Base-by-base conservation (phyloP, 257 asterid genomes). In the Fraxinus americana region DNA sequence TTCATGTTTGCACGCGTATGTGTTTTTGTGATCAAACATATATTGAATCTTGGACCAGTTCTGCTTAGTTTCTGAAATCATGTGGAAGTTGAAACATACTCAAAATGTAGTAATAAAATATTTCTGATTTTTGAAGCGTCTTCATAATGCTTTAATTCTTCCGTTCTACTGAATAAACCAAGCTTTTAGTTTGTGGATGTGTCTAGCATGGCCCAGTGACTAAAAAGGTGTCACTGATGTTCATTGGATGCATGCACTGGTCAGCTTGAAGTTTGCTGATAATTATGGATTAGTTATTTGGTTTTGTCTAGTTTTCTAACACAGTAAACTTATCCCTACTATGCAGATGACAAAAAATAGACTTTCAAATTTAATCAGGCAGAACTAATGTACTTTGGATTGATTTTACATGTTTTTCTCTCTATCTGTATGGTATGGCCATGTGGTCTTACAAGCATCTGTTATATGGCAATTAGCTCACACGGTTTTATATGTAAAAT, bases 381-480 rank as follows among this genome's bases (percentile, higher is more conserved):
- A 17, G 48, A 67, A 17, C 43, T 14, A 57, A 29, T 45, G 52
- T 74, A 45, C 19, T 52, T 61, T 72, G 68, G 74, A 75, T 75
- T 69, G 75, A 67, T 67, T 52, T 72, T 75, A 79, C 45, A 59
- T 17, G 17, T 43, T 36, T 79, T 25, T 41, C 13, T 41, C 50
- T 41, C 16, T 41, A 2, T 41, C 50, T 41, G 13, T 41, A 41
- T 41, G 50, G 48, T 41, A 41, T 41, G 16, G 50, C 50, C 11
- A 0, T 41, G 50, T 41, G 0, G 57, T 48, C 7, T 48, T 14
- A 48, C n/a, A 52, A 74, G 71, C 79, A 50, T 66, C 21, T 59
- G 67, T 71, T 84, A 16, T 81, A 57, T 67, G 75, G 72, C 17
- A 32, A 61, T 77, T 68, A 66, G 57, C 74, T 73, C 39, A 78